Percentiles rank a stretch among this genome's conserved stretches.
phyloP scores from a whole-genome alignment of 1,284 basidiomycete genomes.

The Schizophyllum commune region DNA sequence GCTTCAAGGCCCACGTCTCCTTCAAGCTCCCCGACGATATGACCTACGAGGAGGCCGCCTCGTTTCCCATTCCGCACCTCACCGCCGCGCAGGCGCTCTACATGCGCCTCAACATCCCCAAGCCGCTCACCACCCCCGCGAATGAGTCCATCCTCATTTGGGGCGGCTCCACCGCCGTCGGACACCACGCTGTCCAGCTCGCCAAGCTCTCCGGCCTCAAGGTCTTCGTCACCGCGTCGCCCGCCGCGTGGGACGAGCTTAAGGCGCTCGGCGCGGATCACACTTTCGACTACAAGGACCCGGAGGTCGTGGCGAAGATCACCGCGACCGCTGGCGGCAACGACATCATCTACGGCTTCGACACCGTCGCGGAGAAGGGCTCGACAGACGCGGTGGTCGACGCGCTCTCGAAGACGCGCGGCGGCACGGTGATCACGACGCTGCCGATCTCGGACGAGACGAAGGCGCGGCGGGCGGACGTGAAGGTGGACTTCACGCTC shows the following conservation, averaged over 20 bases:
- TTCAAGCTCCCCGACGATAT: conserved; percentile 22
- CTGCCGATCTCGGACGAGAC: conserved; percentile 4
- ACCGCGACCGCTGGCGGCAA: conserved; percentile 6
- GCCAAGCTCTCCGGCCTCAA: conserved; percentile 26
- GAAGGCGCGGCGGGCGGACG: conserved; percentile 1
- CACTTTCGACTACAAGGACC: conserved; percentile 26
- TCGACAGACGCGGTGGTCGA: conserved; percentile 1
- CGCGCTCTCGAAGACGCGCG: conserved; percentile 9
- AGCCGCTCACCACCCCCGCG: conserved; percentile 7
- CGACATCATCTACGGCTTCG: neutral
- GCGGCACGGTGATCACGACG: conserved; percentile 7
- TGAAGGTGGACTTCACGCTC: conserved; percentile 10
- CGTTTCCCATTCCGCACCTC: conserved; percentile 15
- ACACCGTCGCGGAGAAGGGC: conserved; percentile 1
- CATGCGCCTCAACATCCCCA: conserved; percentile 12
- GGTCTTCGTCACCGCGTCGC: conserved; percentile 33
- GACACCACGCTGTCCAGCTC: conserved; percentile 34
- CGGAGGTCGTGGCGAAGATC: conserved; percentile 15
- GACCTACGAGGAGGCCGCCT: conserved; percentile 22
- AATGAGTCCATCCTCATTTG: conserved; percentile 25
- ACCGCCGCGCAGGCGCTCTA: conserved; percentile 18
- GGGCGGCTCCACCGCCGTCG: conserved; percentile 33
- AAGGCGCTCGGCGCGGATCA: conserved; percentile 31
- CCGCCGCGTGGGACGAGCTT: conserved; percentile 28
- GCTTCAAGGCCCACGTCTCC: conserved; percentile 17